These are phyloP conservation scores for Penicillium fuscoglaucum DNA, from an alignment of 2,329 filamentous ascomycete genomes.

Conservation along the genomic window DNA sequence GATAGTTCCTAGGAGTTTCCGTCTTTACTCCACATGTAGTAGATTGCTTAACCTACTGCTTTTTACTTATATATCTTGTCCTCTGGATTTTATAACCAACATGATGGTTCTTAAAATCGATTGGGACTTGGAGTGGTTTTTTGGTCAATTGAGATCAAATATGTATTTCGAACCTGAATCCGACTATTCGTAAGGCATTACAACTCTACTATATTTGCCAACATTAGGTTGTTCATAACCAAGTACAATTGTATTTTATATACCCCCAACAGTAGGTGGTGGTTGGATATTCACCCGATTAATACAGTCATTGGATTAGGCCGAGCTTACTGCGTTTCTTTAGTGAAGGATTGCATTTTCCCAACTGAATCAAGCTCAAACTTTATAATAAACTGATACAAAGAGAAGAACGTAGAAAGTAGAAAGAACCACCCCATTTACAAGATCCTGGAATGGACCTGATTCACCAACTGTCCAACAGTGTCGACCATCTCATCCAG, in stretches of 20 bases:
- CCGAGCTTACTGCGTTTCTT: background rate
- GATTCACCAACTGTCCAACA: conserved; percentile 40
- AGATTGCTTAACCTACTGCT: too few species aligned
- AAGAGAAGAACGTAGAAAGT: background rate
- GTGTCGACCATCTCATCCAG: conserved; percentile 48
- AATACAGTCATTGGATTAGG: too few species aligned
- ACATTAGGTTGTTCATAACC: too few species aligned
- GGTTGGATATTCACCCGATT: too few species aligned
- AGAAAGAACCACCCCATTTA: background rate
- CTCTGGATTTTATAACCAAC: background rate
- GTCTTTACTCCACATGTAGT: background rate
- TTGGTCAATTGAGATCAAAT: background rate
- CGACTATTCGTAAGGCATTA: background rate
- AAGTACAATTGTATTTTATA: background rate
- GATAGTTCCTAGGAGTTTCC: background rate
- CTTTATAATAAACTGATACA: background rate
- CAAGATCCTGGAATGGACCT: background rate
- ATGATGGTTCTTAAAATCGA: background rate
- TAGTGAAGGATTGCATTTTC: background rate
- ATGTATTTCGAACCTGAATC: background rate
- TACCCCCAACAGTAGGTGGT: background rate
- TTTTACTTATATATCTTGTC: background rate
- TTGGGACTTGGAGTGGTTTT: background rate
- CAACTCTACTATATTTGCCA: background rate
- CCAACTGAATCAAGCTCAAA: background rate